Evolutionary conservation across 2,329 filamentous ascomycete species (phyloP), one percentile per base, ranked within the genome.

Genomic region (Hypoxylon sp.): DNA sequence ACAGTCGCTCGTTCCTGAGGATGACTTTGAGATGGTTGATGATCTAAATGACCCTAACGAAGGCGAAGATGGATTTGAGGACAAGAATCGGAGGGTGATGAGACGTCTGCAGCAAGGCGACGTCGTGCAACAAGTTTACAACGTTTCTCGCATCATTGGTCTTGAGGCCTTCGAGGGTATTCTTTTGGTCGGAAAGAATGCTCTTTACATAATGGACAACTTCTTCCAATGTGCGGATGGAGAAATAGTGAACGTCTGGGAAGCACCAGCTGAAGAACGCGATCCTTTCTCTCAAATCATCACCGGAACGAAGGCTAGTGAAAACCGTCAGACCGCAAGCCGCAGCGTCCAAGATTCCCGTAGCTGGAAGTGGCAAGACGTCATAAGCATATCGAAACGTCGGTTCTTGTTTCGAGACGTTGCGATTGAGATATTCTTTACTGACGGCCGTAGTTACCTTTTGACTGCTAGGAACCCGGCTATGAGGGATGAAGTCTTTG

Each of bases 31-130:
- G 81, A 89, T 99, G 72, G 91, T 99, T 6, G 95, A 98, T 67
- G 95, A 98, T 68, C 95, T 95, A 0, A 94, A 94, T 75, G 92
- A 95, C 63, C 89, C 92, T 44, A 88, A 93, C 27, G 94, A 96
- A 50, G 85, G 82, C 0, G 88, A 90, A 13, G 89, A 91, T 72
- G 91, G 90, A 1, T 97, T 97, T 70, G 97, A 99, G 80, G 97
- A 99, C 80, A 98, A 98, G 83, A 98, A 99, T 76, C 89, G 97
- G 49, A 98, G 98, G 80, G 95, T 99, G 49, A 97, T 98, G 94
- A 89, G 96, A 57, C 95, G 94, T 70, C 85, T 99, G 10, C 92
- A 97, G 74, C 91, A 92, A 11, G 94, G 95, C 4, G 96, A 99
- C 75, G 89, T 95, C 62, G 95, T 99, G 1, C 93, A 98, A 78